These are phyloP conservation scores for Venturia oleaginea DNA, from an alignment of 2,329 filamentous ascomycete genomes.

Conservation along the genomic window DNA sequence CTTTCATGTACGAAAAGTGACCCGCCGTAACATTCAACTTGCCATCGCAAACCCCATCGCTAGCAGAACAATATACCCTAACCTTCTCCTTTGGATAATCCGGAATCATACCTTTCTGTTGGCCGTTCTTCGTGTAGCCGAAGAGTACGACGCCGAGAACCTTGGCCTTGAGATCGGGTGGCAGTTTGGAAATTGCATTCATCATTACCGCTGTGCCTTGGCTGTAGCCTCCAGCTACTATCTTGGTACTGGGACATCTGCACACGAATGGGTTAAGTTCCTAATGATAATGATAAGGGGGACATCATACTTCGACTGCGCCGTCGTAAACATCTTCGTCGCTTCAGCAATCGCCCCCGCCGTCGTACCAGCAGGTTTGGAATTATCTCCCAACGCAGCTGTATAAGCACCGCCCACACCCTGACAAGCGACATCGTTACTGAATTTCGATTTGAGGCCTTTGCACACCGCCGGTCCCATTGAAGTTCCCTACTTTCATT, in stretches of 20 bases:
- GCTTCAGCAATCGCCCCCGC: slow-evolving; percentile 10
- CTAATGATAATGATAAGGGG: not conserved
- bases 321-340: slow-evolving; percentile 11
- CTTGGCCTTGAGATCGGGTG: slow-evolving; percentile 20
- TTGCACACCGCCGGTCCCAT: not conserved
- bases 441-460: not conserved
- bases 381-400: slow-evolving; percentile 10
- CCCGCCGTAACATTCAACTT: slow-evolving; percentile 20
- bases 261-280: not conserved
- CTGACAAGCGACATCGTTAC: not conserved
- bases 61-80: slow-evolving; percentile 21
- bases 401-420: not conserved
- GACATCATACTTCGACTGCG: not conserved
- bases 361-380: slow-evolving; percentile 4
- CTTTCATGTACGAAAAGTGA: slow-evolving; percentile 19
- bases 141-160: slow-evolving; percentile 35
- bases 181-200: slow-evolving; percentile 30
- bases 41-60: slow-evolving; percentile 22
- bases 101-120: slow-evolving; percentile 27
- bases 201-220: slow-evolving; percentile 39
- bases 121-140: slow-evolving; percentile 33
- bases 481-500: not conserved
- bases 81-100: slow-evolving; percentile 21
- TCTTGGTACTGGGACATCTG: not conserved
- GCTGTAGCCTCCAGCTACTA: slow-evolving; percentile 22